phyloP scores from a whole-genome alignment of 768 basidiomycete species.

The Mycena albidolilacea region DNA sequence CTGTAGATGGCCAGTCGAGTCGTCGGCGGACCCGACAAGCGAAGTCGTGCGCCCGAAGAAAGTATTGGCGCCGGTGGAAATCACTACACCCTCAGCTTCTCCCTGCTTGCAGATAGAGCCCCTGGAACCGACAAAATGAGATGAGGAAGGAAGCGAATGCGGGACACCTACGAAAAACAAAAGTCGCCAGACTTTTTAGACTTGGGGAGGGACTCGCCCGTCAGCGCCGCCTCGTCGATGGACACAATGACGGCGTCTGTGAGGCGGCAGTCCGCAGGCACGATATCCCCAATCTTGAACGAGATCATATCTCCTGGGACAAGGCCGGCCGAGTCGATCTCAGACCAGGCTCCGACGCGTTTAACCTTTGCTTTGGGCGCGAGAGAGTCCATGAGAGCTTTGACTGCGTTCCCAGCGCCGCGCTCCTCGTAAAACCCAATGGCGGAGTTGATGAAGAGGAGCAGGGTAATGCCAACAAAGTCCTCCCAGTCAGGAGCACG shows the following conservation, averaged over 20 bases:
- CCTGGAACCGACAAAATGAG: constrained; percentile 53
- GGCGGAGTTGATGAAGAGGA: constrained; percentile 93
- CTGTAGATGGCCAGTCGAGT: constrained; percentile 98
- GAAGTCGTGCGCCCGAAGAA: constrained; percentile 95
- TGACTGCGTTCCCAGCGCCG: constrained; percentile 98
- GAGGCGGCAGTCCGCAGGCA: constrained; percentile 97
- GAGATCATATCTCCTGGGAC: constrained; percentile 97
- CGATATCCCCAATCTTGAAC: constrained; percentile 99
- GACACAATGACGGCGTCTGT: constrained; percentile 97
- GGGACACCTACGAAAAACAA: constrained; percentile 90
- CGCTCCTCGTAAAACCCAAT: constrained; percentile 99
- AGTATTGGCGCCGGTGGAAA: constrained; percentile 97
- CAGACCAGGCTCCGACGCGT: constrained; percentile 89
- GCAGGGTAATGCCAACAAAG: constrained; percentile 95
- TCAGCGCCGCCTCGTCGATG: constrained; percentile 98
- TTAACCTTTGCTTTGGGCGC: constrained; percentile 97
- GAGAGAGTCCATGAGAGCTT: constrained; percentile 99
- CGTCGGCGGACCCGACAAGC: constrained; percentile 73
- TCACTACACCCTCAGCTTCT: constrained; percentile 98
- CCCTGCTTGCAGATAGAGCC: constrained; percentile 99
- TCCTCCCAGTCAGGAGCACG: constrained; percentile 96
- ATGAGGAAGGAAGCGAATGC: constrained; percentile 8
- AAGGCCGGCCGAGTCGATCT: constrained; percentile 91
- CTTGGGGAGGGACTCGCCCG: constrained; percentile 96
- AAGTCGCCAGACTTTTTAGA: constrained; percentile 95